Conservation (phyloP, 2,329 filamentous ascomycete species). For the Ascosphaera apis region DNA sequence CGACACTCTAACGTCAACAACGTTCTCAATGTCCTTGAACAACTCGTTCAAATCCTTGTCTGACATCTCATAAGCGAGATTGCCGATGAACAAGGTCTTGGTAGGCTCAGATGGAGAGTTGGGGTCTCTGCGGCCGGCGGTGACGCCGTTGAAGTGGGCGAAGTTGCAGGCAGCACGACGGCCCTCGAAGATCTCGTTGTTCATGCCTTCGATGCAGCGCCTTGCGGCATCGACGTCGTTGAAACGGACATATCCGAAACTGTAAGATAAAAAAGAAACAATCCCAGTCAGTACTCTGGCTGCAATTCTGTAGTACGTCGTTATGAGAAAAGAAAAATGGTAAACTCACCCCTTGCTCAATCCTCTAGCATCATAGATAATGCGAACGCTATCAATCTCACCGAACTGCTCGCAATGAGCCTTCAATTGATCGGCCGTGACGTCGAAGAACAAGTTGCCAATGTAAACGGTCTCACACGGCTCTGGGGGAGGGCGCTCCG, state of each 20-base stretch:
- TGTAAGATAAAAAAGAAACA: conserved; percentile 15
- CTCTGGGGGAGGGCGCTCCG: conserved; percentile 3
- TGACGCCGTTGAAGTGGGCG: conserved; percentile 16
- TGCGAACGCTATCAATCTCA: conserved; percentile 25
- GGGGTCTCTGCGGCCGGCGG: conserved; percentile 2
- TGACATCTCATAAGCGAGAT: conserved; percentile 67
- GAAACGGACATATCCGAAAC: conserved; percentile 45
- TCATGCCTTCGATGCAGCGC: conserved; percentile 31
- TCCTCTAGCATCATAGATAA: conserved; percentile 38
- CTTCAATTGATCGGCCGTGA: conserved; percentile 36
- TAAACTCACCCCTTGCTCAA: conserved; percentile 42
- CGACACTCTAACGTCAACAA: conserved; percentile 56
- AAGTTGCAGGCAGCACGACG: conserved; percentile 41
- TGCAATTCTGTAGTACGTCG: conserved; percentile 1
- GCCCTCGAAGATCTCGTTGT: conserved; percentile 39
- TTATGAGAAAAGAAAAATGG: neutral
- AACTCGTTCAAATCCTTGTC: conserved; percentile 61
- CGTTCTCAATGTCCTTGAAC: conserved; percentile 46
- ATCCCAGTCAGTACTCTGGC: no score
- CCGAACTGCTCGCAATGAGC: conserved; percentile 37
- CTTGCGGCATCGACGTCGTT: conserved; percentile 28
- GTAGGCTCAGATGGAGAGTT: conserved; percentile 24
- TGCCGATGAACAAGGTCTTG: conserved; percentile 58
- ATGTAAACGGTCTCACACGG: conserved; percentile 34
- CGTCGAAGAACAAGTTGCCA: conserved; percentile 48